Percentiles rank a stretch among this genome's conserved stretches.
phyloP scores from a whole-genome alignment of 176 grass and related monocot species.

The Musa acuminata region DNA sequence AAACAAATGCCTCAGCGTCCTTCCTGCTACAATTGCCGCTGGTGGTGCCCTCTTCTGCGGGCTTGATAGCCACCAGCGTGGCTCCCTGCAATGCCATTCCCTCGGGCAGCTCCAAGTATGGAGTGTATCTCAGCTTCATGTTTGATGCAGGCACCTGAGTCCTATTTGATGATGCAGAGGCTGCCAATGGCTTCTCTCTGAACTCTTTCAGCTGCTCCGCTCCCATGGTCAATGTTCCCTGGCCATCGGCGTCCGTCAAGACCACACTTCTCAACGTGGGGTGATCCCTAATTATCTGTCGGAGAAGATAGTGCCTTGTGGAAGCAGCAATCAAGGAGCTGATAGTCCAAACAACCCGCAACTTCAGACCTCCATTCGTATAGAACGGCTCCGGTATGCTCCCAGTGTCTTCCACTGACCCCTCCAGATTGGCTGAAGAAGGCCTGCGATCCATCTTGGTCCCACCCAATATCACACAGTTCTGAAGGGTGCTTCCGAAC shows the following conservation, averaged over 20 bases:
- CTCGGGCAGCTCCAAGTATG: constrained; percentile 13
- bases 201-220: constrained; percentile 1
- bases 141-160: constrained; percentile 13
- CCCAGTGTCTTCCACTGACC: not conserved
- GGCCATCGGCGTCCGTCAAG: constrained; percentile 2
- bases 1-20: not conserved
- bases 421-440: not conserved
- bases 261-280: not conserved
- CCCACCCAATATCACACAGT: constrained; percentile 16
- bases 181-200: not conserved
- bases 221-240: constrained; percentile 9
- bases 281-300: constrained; percentile 4
- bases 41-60: not conserved
- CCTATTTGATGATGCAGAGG: constrained; percentile 11
- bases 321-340: constrained; percentile 15
- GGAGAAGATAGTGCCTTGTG: constrained; percentile 13
- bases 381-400: constrained; percentile 8
- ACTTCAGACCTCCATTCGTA: not conserved
- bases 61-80: constrained; percentile 3
- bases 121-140: constrained; percentile 4
- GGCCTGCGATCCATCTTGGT: not conserved
- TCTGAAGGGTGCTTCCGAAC: constrained; percentile 14
- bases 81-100: constrained; percentile 2
- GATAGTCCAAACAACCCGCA: constrained; percentile 6
- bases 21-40: not conserved